A percentile compares a stretch with the other conserved stretches of the same genome.
Evolutionary conservation across 2,329 filamentous ascomycete genomes (phyloP).

Genomic region (Aspergillus uvarum): DNA sequence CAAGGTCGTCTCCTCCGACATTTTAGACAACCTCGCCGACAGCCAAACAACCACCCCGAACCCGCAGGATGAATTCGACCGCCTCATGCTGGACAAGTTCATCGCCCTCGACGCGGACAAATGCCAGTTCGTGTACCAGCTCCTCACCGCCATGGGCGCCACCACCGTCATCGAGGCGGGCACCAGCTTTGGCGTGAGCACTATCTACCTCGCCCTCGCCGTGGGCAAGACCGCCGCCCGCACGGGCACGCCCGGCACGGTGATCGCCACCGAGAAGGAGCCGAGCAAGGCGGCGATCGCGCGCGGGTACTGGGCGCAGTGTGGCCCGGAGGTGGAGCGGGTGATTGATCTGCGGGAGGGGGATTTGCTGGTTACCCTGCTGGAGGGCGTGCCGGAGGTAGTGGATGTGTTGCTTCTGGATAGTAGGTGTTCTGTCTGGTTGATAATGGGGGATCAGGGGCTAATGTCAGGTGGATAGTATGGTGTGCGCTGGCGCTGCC

Average conservation of each 20-base stretch:
- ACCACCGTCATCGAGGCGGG: slow-evolving; percentile 59
- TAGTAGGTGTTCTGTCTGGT: slow-evolving; percentile 50
- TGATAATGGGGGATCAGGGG: neutral
- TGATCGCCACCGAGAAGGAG: slow-evolving; percentile 64
- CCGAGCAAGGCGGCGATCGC: slow-evolving; percentile 53
- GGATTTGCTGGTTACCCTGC: slow-evolving; percentile 57
- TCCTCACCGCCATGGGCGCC: slow-evolving; percentile 52
- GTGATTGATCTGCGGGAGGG: slow-evolving; percentile 60
- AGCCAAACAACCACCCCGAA: neutral
- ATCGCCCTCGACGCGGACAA: slow-evolving; percentile 62
- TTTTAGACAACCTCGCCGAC: slow-evolving; percentile 19
- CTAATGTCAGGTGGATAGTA: slow-evolving; percentile 27
- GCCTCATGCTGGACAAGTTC: slow-evolving; percentile 52
- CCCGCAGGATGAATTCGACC: slow-evolving; percentile 20
- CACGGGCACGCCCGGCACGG: slow-evolving; percentile 40
- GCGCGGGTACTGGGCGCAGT: slow-evolving; percentile 53
- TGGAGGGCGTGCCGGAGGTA: slow-evolving; percentile 48
- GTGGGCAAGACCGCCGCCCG: slow-evolving; percentile 49
- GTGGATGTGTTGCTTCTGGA: slow-evolving; percentile 65
- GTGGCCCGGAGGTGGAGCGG: slow-evolving; percentile 49
- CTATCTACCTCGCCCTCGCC: slow-evolving; percentile 62
- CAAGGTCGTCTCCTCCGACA: slow-evolving; percentile 22
- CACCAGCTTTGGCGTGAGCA: slow-evolving; percentile 62
- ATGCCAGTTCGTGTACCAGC: slow-evolving; percentile 57
- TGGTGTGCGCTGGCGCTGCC: slow-evolving; percentile 43